These are phyloP conservation scores for Gloeopeniophorella convolvens DNA, from an alignment of 768 basidiomycete genomes.

Conservation along the genomic window DNA sequence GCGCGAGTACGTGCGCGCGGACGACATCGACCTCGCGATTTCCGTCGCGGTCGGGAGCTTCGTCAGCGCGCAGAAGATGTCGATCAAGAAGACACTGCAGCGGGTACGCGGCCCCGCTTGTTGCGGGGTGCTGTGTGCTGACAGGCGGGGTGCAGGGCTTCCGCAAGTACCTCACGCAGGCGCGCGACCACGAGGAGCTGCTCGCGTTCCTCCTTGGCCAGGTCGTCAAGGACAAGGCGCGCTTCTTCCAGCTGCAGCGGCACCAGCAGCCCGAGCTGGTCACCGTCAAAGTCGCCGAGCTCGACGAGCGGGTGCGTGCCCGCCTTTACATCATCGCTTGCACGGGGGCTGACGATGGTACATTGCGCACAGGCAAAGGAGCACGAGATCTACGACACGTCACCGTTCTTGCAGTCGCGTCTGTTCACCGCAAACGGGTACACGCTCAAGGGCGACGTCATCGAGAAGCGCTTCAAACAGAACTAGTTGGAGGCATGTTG, in stretches of 20 bases:
- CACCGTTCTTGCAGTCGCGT: conserved; percentile 78
- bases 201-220: conserved; percentile 92
- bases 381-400: conserved; percentile 89
- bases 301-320: conserved; percentile 75
- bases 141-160: no score
- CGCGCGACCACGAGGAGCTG: conserved; percentile 93
- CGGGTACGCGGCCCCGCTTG: conserved; percentile 63
- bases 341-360: background rate
- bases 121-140: no score
- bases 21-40: conserved; percentile 96
- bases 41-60: conserved; percentile 94
- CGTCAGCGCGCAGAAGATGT: conserved; percentile 95
- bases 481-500: conserved; percentile 8
- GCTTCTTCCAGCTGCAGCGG: conserved; percentile 71
- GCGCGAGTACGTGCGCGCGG: conserved; percentile 89
- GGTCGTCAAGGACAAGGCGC: conserved; percentile 86
- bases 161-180: conserved; percentile 95
- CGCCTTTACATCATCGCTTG: conserved; percentile 16
- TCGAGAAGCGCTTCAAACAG: conserved; percentile 67
- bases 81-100: conserved; percentile 96
- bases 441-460: conserved; percentile 51
- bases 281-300: conserved; percentile 67
- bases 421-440: conserved; percentile 90
- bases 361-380: conserved; percentile 73
- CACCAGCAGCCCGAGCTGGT: conserved; percentile 75